These are phyloP conservation scores for Colletotrichum paranaense DNA, from an alignment of 2,329 filamentous ascomycete genomes.

Conservation along the genomic window DNA sequence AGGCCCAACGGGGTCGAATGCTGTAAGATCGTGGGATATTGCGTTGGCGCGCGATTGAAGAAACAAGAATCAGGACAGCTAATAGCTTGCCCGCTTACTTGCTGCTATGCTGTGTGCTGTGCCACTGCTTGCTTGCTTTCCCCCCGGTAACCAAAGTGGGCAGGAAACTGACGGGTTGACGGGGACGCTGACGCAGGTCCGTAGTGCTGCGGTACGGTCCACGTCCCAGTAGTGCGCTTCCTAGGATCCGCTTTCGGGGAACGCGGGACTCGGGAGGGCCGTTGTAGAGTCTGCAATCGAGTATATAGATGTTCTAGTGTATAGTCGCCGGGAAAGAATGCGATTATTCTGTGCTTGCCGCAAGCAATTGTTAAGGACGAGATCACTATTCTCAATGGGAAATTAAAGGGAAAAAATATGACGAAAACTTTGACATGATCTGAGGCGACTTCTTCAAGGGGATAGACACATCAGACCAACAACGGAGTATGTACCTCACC, in stretches of 20 bases:
- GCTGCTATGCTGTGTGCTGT: not conserved
- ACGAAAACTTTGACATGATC: not conserved
- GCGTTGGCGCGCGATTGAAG: slow-evolving; percentile 2
- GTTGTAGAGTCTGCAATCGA: not conserved
- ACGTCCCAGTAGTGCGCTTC: too few species aligned
- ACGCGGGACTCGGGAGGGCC: slow-evolving; percentile 12
- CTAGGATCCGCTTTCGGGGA: slow-evolving; percentile 7
- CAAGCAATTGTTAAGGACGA: not conserved
- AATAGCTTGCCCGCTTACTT: not conserved
- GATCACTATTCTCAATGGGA: not conserved
- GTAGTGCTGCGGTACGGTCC: not conserved
- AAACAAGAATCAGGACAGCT: slow-evolving; percentile 30
- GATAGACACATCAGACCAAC: slow-evolving; percentile 27
- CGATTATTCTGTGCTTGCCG: not conserved
- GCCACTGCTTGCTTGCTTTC: not conserved
- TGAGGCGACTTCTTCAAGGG: not conserved
- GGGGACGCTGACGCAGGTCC: slow-evolving; percentile 32
- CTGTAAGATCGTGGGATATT: slow-evolving; percentile 6
- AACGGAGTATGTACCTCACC: not conserved
- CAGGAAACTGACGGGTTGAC: not conserved
- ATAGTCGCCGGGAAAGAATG: not conserved
- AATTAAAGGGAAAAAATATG: not conserved
- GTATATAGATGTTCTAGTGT: not conserved
- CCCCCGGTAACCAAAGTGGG: slow-evolving; percentile 32
- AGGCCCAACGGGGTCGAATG: not conserved